phyloP scores from a whole-genome alignment of 2,329 filamentous ascomycete species.

The Fusarium liriodendri region DNA sequence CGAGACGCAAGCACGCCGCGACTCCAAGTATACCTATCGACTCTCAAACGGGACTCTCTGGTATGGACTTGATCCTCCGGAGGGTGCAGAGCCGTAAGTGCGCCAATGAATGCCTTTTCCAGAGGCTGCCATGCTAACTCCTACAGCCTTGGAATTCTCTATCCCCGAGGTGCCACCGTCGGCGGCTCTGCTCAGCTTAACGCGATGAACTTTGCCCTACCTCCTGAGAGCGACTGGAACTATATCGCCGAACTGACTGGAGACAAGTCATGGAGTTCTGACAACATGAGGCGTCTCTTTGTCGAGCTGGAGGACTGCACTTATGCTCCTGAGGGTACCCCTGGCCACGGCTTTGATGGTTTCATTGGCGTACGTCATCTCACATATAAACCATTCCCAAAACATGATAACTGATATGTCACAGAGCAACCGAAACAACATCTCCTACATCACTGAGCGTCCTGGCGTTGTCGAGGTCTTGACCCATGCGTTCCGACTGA shows the following conservation, averaged over 20 bases:
- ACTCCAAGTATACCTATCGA: constrained; percentile 36
- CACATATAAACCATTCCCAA: accelerated
- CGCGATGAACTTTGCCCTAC: constrained; percentile 33
- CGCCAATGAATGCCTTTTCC: neutral
- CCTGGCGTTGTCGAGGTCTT: constrained; percentile 25
- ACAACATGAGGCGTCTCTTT: constrained; percentile 55
- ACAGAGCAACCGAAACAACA: constrained; percentile 37
- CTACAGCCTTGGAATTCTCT: constrained; percentile 28
- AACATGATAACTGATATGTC: neutral
- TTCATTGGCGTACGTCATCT: constrained; percentile 45
- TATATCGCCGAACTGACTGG: constrained; percentile 54
- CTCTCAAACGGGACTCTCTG: constrained; percentile 30
- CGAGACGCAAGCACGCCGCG: constrained; percentile 28
- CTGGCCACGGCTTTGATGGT: constrained; percentile 56
- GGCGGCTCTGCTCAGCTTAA: constrained; percentile 34
- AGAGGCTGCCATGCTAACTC: neutral
- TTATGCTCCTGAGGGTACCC: constrained; percentile 48
- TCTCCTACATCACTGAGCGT: constrained; percentile 25
- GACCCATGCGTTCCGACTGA: constrained; percentile 4
- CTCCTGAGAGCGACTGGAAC: constrained; percentile 40
- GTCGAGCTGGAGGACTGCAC: constrained; percentile 55
- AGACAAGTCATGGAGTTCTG: constrained; percentile 54
- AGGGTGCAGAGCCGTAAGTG: constrained; percentile 37
- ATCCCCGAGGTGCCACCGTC: constrained; percentile 36
- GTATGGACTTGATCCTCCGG: constrained; percentile 48